A percentile compares a stretch with the other conserved stretches of the same genome.
Evolutionary conservation across 2,329 filamentous ascomycete species (phyloP).

Genomic region (Apiospora phragmitis): DNA sequence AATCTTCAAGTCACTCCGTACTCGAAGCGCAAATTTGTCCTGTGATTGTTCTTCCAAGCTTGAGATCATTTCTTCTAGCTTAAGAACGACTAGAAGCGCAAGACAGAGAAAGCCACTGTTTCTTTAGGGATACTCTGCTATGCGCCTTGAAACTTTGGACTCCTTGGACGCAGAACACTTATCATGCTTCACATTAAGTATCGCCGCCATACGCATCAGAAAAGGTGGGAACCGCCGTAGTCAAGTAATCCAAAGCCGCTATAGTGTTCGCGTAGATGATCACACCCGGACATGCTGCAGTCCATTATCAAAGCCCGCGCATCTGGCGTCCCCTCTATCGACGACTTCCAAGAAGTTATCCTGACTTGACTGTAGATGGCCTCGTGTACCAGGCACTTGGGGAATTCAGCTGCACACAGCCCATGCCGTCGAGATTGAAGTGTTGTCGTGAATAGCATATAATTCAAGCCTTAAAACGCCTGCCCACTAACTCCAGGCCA

Average conservation of each 20-base stretch:
- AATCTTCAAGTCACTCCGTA: too few species aligned
- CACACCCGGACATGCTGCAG: not conserved
- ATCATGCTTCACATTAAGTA: not conserved
- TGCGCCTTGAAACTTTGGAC: not conserved
- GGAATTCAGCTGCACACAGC: not conserved
- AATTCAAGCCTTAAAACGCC: not conserved
- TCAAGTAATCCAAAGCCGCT: not conserved
- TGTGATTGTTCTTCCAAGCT: too few species aligned
- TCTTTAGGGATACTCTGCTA: not conserved
- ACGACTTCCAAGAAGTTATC: not conserved
- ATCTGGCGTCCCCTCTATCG: not conserved
- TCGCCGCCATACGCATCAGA: not conserved
- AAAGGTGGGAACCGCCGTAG: not conserved
- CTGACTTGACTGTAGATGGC: not conserved
- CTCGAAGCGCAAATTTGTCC: too few species aligned
- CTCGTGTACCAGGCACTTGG: not conserved
- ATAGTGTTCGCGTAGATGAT: not conserved
- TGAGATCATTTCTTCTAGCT: too few species aligned
- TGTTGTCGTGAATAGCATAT: not conserved
- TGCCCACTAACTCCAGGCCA: slow-evolving; percentile 3
- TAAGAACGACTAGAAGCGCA: not conserved
- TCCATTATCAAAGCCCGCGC: not conserved
- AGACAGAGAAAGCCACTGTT: not conserved
- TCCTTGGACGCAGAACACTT: not conserved
- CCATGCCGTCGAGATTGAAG: not conserved